A percentile compares a stretch with the other conserved stretches of the same genome.
phyloP scores from a whole-genome alignment of 2,329 filamentous ascomycete genomes.

The Grosmannia serpens region DNA sequence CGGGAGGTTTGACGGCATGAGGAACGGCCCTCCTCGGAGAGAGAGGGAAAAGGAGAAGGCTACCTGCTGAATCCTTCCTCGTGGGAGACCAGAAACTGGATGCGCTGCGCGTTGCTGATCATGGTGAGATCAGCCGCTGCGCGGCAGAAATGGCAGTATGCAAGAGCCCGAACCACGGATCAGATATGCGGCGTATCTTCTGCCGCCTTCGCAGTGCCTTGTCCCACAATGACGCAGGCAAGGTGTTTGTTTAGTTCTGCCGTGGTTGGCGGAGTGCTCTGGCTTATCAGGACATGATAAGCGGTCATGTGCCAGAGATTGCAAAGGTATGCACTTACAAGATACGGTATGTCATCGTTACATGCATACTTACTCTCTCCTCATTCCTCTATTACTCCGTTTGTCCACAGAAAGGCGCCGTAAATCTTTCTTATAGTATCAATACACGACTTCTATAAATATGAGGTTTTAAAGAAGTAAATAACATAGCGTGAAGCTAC shows the following conservation, averaged over 20 bases:
- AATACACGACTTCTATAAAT: no score
- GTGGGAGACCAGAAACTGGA: conserved; percentile 12
- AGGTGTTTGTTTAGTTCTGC: not conserved
- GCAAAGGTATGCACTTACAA: no score
- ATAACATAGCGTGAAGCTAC: not conserved
- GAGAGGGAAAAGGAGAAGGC: not conserved
- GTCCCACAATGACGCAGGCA: not conserved
- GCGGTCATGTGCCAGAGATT: not conserved
- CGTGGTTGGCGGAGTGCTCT: not conserved
- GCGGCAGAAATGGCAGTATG: not conserved
- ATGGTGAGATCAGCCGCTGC: conserved; percentile 2
- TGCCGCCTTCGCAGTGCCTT: not conserved
- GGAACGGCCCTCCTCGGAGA: not conserved
- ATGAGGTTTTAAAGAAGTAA: conserved; percentile 25
- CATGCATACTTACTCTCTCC: no score
- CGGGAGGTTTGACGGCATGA: not conserved
- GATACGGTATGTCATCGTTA: no score
- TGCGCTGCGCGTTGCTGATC: conserved; percentile 12
- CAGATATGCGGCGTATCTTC: not conserved
- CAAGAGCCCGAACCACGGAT: not conserved
- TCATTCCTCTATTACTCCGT: no score
- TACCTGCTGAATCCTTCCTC: conserved; percentile 12
- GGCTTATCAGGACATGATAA: not conserved
- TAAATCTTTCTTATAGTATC: no score
- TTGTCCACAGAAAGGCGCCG: no score